Evolutionary conservation across 257 asterid species (phyloP).

Genomic region (Fraxinus americana): DNA sequence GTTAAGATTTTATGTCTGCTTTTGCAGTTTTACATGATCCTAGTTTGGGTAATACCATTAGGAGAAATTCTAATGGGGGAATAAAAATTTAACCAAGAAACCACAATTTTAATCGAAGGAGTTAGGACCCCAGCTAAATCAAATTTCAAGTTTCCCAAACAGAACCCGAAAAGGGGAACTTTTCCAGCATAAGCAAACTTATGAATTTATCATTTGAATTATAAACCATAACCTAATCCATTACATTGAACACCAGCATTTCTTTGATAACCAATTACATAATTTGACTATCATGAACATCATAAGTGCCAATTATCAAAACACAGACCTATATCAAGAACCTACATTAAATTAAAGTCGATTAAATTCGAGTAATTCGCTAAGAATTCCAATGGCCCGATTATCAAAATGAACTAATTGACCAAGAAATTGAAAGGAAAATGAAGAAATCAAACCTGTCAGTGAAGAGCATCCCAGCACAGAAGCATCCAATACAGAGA

Average conservation of each 20-base stretch:
- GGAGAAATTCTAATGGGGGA: no score
- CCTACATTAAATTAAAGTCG: not conserved
- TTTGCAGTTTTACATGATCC: no score
- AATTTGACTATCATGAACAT: not conserved
- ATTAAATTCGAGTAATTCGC: not conserved
- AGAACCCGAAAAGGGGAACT: not conserved
- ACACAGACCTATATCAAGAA: not conserved
- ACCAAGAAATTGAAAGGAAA: slow-evolving; percentile 14
- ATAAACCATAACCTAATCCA: not conserved
- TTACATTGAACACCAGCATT: not conserved
- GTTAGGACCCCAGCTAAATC: not conserved
- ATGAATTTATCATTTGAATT: not conserved
- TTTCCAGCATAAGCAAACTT: not conserved
- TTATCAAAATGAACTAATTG: not conserved
- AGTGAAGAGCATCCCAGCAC: slow-evolving; percentile 94
- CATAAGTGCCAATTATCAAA: not conserved
- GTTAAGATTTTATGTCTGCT: no score
- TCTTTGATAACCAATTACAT: not conserved
- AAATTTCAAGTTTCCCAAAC: not conserved
- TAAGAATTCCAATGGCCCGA: not conserved
- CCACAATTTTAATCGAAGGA: not conserved
- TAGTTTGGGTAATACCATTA: no score
- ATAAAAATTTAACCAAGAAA: no score
- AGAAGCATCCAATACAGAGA: slow-evolving; percentile 86
- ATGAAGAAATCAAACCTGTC: slow-evolving; percentile 61